Conservation (phyloP, 2,329 filamentous ascomycete species). For the Xylariales sp. region DNA sequence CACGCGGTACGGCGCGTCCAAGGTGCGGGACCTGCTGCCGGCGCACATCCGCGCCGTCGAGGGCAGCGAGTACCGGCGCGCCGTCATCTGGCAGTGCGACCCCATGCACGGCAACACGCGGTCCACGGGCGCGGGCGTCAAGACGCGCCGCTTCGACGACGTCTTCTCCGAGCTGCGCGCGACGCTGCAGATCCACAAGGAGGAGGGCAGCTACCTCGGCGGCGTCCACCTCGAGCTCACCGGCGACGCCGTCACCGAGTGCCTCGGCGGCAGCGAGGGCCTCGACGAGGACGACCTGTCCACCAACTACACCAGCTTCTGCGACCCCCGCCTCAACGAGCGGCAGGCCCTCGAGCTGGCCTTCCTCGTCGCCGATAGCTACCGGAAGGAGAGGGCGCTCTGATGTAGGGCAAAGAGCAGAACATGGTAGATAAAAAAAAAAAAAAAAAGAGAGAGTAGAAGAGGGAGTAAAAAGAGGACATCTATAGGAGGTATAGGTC, state of each 20-base stretch:
- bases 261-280: slow-evolving; percentile 87
- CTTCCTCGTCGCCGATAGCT: slow-evolving; percentile 91
- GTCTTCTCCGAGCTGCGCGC: slow-evolving; percentile 89
- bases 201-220: slow-evolving; percentile 86
- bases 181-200: slow-evolving; percentile 85
- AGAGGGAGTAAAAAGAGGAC: not conserved
- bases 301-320: slow-evolving; percentile 94
- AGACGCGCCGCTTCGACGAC: slow-evolving; percentile 90
- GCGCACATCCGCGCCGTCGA: slow-evolving; percentile 90
- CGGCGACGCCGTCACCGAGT: slow-evolving; percentile 96
- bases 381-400: slow-evolving; percentile 55
- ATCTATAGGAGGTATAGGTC: not conserved
- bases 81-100: slow-evolving; percentile 96
- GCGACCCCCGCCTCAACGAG: slow-evolving; percentile 94
- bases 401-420: too few species aligned
- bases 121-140: slow-evolving; percentile 80
- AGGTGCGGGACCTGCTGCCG: slow-evolving; percentile 80
- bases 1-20: slow-evolving; percentile 87
- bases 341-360: slow-evolving; percentile 97
- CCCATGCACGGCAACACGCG: slow-evolving; percentile 93
- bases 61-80: slow-evolving; percentile 72
- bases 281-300: slow-evolving; percentile 89
- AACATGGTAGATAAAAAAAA: not conserved
- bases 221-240: slow-evolving; percentile 96
- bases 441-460: not conserved